Percentiles rank a stretch among this genome's conserved stretches.
These are phyloP conservation scores for Piloderma croceum DNA, from an alignment of 768 basidiomycete species.

Conservation along the genomic window DNA sequence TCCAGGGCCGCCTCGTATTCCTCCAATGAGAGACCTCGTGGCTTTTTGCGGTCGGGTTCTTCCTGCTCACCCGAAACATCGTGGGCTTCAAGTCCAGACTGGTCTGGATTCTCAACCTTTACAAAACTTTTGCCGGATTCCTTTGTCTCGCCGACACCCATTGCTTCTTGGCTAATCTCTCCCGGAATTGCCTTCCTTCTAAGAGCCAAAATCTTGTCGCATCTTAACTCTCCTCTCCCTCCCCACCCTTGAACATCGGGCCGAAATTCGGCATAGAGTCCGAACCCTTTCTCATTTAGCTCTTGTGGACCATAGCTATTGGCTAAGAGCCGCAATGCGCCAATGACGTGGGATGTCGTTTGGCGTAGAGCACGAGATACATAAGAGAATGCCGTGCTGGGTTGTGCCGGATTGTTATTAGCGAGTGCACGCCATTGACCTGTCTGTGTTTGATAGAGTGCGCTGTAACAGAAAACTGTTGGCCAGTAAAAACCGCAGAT, in stretches of 20 bases:
- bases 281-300: conserved; percentile 64
- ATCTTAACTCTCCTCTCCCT: conserved; percentile 66
- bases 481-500: conserved; percentile 2
- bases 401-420: conserved; percentile 61
- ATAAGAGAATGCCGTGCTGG: conserved; percentile 76
- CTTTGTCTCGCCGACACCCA: conserved; percentile 16
- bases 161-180: conserved; percentile 6
- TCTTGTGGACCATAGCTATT: conserved; percentile 52
- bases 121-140: conserved; percentile 1
- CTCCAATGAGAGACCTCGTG: conserved; percentile 35
- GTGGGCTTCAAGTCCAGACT: no score
- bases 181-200: conserved; percentile 29
- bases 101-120: conserved; percentile 15
- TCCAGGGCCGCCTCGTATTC: conserved; percentile 51
- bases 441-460: conserved; percentile 66
- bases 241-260: conserved; percentile 84
- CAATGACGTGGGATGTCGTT: conserved; percentile 70
- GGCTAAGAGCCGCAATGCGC: conserved; percentile 67
- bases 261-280: conserved; percentile 82
- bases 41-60: conserved; percentile 38
- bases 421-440: conserved; percentile 82
- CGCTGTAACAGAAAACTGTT: conserved; percentile 43
- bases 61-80: no score
- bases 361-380: conserved; percentile 76
- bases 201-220: conserved; percentile 60